Evolutionary conservation across 2,329 filamentous ascomycete species (phyloP), one percentile per base, ranked within the genome.

Genomic region (Emmonsiellopsis sp.): DNA sequence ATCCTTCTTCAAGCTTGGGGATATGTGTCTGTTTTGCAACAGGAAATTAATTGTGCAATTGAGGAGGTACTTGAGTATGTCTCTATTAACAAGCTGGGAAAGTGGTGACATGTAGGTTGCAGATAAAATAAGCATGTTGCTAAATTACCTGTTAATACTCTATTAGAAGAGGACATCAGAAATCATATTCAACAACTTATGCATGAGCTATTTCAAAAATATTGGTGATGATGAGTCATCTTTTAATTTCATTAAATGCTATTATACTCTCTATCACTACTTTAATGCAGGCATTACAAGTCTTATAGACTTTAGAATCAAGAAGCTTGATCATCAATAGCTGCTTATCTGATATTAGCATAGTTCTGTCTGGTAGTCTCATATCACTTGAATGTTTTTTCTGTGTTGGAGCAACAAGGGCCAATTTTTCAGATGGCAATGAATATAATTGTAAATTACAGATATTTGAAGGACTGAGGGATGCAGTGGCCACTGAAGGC

Each of bases 151-250:
- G 57, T 5, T 46, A 14, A 2, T 14, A 14, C 14, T 14, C 14
- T 14, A 14, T 14, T 14, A 14, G 14, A 14, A 14, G 14, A 14
- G 14, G 14, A 14, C 14, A 14, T 14, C 2, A 14, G 14, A 14
- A 14, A 14, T 14, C 2, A 14, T 14, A 14, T 14, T 14, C 14
- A 14, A 14, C 2, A 14, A 83, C 88, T 82, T 87, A 95, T 88
- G 91, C 91, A 77, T 96, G 91, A 57, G 90, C 87, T 14, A 92
- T 97, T 51, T 92, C 91, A 71, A 95, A 95, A 27, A 95, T 85
- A 62, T 96, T 97, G 13, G 92, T 97, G 53, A 97, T 84, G 49
- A 96, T 85, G 7, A 87, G 82, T 33, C 89, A 81, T 56, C 80
- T 73, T 32, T 67, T 71, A 13, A 80, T 75, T 2, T 77, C 77